Evolutionary conservation across 2,329 filamentous ascomycete species (phyloP).

Genomic region (Penicillium sp.): DNA sequence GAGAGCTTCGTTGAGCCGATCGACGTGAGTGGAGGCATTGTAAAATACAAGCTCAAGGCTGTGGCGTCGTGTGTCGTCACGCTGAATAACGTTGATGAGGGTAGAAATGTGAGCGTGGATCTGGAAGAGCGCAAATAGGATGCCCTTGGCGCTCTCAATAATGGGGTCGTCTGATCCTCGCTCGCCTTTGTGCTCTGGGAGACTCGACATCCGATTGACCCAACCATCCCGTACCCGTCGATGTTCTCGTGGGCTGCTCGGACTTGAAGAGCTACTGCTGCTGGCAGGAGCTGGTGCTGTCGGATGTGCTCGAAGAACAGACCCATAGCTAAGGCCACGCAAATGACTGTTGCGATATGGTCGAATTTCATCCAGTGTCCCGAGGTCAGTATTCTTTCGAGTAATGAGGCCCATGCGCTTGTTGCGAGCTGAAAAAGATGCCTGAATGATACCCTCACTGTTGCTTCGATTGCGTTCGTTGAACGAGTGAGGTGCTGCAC

Average conservation of each 20-base stretch:
- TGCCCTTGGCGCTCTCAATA: constrained; percentile 59
- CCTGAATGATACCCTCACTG: constrained; percentile 62
- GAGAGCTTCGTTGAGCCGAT: constrained; percentile 59
- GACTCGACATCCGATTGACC: constrained; percentile 59
- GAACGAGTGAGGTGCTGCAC: constrained; percentile 70
- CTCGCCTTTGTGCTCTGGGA: constrained; percentile 59
- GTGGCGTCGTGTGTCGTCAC: constrained; percentile 52
- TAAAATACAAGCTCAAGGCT: constrained; percentile 60
- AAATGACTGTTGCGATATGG: constrained; percentile 59
- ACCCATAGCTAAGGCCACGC: constrained; percentile 62
- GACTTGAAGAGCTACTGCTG: constrained; percentile 48
- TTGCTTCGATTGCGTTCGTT: constrained; percentile 64
- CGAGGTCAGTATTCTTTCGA: constrained; percentile 59
- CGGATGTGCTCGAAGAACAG: constrained; percentile 50
- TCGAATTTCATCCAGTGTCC: constrained; percentile 56
- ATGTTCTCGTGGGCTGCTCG: constrained; percentile 49
- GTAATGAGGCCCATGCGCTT: constrained; percentile 65
- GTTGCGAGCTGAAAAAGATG: constrained; percentile 50
- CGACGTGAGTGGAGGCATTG: constrained; percentile 59
- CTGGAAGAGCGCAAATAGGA: constrained; percentile 59
- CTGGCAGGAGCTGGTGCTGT: constrained; percentile 33
- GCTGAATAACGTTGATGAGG: constrained; percentile 53
- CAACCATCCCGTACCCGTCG: constrained; percentile 48
- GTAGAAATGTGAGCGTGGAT: constrained; percentile 53
- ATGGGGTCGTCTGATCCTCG: constrained; percentile 53